Evolutionary conservation across 2,329 filamentous ascomycete species (phyloP).

Genomic region (Huntiella moniliformis): DNA sequence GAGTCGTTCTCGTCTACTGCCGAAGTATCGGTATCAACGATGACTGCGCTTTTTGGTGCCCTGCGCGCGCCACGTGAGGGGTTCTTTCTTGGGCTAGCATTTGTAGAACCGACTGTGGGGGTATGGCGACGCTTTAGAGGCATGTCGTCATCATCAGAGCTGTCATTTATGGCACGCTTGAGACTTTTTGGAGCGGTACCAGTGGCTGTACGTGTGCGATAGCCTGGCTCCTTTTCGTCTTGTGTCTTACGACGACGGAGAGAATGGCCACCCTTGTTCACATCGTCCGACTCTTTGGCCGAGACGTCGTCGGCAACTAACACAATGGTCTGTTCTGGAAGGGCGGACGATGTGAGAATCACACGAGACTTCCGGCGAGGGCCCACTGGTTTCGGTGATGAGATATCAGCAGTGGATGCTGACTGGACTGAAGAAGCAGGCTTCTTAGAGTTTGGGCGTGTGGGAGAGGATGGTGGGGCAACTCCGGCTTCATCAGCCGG

Average conservation of each 20-base stretch:
- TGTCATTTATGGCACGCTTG: conserved; percentile 7
- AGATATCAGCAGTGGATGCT: conserved; percentile 5
- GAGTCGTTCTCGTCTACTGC: conserved; percentile 1
- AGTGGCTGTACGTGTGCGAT: conserved; percentile 8
- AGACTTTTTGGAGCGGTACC: conserved; percentile 6
- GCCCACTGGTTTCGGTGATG: neutral
- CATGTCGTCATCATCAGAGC: conserved; percentile 2
- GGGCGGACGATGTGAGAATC: neutral
- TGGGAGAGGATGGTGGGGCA: neutral
- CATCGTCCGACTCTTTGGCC: neutral
- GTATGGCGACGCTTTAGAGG: conserved; percentile 5
- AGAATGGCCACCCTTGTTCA: conserved; percentile 35
- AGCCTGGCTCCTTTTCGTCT: conserved; percentile 32
- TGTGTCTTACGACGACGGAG: conserved; percentile 36
- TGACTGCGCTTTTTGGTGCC: conserved; percentile 2
- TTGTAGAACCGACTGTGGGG: neutral
- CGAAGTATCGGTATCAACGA: conserved; percentile 6
- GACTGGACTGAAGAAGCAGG: neutral
- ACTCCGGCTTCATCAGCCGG: neutral
- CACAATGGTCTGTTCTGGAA: neutral
- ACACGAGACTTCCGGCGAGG: neutral
- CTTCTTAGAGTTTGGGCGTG: too few species aligned
- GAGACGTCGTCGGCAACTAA: neutral
- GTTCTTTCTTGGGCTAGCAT: conserved; percentile 9
- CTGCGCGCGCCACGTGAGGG: conserved; percentile 6